These are phyloP conservation scores for Arbutus unedo DNA, from an alignment of 148 eudicot genomes.

Conservation along the genomic window DNA sequence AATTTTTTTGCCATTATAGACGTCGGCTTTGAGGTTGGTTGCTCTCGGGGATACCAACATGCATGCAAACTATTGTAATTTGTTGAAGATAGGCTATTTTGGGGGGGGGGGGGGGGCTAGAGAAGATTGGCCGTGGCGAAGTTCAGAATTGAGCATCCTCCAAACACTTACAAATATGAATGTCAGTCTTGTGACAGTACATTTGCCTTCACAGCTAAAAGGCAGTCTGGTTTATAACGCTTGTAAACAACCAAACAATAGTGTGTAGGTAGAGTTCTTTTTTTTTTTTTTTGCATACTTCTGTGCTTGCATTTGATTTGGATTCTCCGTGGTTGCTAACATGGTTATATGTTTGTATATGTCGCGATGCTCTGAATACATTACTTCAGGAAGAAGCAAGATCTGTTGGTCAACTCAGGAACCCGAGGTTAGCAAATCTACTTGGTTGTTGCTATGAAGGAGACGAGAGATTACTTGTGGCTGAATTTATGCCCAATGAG, in stretches of 20 bases:
- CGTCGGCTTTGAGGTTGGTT: not conserved
- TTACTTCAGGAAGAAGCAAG: conserved; percentile 83
- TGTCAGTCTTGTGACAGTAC: not conserved
- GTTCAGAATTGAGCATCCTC: no score
- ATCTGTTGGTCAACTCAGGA: conserved; percentile 90
- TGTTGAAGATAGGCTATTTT: not conserved
- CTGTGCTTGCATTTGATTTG: not conserved
- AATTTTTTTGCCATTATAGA: not conserved
- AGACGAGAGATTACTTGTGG: conserved; percentile 82
- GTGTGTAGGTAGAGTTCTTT: not conserved
- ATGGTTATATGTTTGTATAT: not conserved
- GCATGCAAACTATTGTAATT: not conserved
- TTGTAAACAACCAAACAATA: not conserved
- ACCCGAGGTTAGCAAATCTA: conserved; percentile 65
- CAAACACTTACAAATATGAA: not conserved
- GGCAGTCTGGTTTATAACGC: not conserved
- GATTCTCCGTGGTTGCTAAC: not conserved
- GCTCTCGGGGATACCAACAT: not conserved
- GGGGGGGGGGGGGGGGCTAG: no score
- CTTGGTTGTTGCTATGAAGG: conserved; percentile 94
- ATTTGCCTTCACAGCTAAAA: not conserved
- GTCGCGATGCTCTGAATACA: not conserved
- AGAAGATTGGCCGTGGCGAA: no score
- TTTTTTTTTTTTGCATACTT: not conserved
- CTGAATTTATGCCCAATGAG: conserved; percentile 94